Evolutionary conservation across 768 basidiomycete species (phyloP).

Genomic region (Suillus cothurnatus): DNA sequence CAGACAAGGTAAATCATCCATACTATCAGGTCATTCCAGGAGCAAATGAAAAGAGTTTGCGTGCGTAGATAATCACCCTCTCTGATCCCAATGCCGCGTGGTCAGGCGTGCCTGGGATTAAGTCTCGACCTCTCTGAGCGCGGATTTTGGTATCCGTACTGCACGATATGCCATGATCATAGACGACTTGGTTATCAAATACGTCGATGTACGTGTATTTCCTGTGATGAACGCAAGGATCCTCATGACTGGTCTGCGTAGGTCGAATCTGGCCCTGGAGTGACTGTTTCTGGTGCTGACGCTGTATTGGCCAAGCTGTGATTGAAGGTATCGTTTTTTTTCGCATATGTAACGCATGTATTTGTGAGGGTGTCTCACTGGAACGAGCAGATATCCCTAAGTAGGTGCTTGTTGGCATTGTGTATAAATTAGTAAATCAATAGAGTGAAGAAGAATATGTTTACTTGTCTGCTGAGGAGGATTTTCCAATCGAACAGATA

Average conservation of each 20-base stretch:
- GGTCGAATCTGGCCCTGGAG: conserved; percentile 53
- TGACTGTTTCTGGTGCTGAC: conserved; percentile 60
- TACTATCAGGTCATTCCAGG: background rate
- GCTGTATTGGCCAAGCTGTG: conserved; percentile 54
- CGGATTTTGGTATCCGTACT: conserved; percentile 60
- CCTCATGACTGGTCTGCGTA: conserved; percentile 18
- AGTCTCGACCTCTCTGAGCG: conserved; percentile 49
- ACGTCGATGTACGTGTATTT: conserved; percentile 51
- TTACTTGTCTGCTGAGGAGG: background rate
- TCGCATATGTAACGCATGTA: background rate
- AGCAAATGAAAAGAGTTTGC: background rate
- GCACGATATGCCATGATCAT: conserved; percentile 64
- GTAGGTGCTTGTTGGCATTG: background rate
- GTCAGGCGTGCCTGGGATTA: conserved; percentile 57
- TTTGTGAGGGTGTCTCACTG: background rate
- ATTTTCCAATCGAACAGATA: background rate
- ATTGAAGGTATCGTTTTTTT: background rate
- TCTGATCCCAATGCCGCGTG: conserved; percentile 58
- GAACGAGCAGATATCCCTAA: background rate
- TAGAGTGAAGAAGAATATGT: background rate
- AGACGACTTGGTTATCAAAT: conserved; percentile 71
- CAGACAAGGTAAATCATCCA: conserved; percentile 60
- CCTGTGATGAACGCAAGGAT: background rate
- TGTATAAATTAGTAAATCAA: background rate
- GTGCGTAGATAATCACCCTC: conserved; percentile 55